Percentiles rank a stretch among this genome's conserved stretches.
phyloP scores from a whole-genome alignment of 1,139 yeast genomes.

The Geotrichum phurueaensis region DNA sequence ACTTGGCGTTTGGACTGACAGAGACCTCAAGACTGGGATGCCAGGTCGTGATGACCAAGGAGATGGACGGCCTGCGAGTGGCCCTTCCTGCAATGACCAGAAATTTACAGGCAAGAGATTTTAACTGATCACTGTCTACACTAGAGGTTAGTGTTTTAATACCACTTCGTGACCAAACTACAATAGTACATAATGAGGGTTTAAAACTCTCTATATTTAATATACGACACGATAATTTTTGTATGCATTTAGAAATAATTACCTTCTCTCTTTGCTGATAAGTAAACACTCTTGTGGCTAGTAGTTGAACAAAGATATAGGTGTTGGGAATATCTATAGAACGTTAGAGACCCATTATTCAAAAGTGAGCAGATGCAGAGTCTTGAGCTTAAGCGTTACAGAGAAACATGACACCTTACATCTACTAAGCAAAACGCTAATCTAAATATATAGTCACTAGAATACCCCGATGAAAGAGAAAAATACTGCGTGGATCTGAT shows the following conservation, averaged over 20 bases:
- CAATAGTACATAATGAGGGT: not conserved
- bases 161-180: not conserved
- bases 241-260: not conserved
- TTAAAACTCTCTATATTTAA: not conserved
- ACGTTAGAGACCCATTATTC: too few species aligned
- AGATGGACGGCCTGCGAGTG: conserved; percentile 87
- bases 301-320: too few species aligned
- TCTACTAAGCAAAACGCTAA: too few species aligned
- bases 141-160: not conserved
- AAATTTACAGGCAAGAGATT: conserved; percentile 76
- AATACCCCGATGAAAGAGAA: too few species aligned
- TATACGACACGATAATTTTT: not conserved
- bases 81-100: conserved; percentile 97
- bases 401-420: too few species aligned
- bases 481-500: not conserved
- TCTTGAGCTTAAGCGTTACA: too few species aligned
- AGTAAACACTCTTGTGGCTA: too few species aligned
- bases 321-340: too few species aligned
- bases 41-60: conserved; percentile 83
- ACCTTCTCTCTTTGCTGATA: too few species aligned
- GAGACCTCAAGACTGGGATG: conserved; percentile 92
- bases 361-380: too few species aligned
- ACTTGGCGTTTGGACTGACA: conserved; percentile 91
- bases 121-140: conserved; percentile 33
- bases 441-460: too few species aligned